Evolutionary conservation across 176 grass and related monocot species (phyloP).

Genomic region (Rhynchospora tenuis): DNA sequence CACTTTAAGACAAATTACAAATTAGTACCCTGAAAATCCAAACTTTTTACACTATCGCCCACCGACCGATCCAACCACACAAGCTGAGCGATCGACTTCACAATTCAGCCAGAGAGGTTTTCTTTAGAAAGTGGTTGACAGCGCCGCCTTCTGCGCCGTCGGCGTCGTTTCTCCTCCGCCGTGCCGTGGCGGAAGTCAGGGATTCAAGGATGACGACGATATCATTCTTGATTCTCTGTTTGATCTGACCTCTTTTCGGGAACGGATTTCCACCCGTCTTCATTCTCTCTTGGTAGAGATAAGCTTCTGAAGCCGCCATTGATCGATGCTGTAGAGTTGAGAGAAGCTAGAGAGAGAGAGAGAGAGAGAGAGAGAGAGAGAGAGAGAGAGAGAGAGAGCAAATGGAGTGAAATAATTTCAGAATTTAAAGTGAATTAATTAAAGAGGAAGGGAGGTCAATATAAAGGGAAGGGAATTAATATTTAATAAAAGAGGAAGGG

Average conservation of each 20-base stretch:
- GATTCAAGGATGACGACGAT: conserved; percentile 23
- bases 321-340: neutral
- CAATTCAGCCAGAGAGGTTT: neutral
- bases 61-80: neutral
- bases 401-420: neutral
- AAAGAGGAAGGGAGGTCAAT: neutral
- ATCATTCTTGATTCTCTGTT: conserved; percentile 39
- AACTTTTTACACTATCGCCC: neutral
- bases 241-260: conserved; percentile 62
- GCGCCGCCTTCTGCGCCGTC: neutral
- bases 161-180: neutral
- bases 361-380: neutral
- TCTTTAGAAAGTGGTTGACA: too few species aligned
- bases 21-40: neutral
- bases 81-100: neutral
- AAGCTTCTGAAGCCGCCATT: neutral
- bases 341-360: neutral
- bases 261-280: conserved; percentile 41
- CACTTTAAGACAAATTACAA: neutral
- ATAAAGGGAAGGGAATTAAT: too few species aligned
- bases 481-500: too few species aligned
- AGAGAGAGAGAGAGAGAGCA: neutral
- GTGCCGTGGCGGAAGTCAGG: neutral
- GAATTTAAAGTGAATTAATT: neutral
- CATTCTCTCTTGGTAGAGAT: neutral